A percentile compares a stretch with the other conserved stretches of the same genome.
phyloP scores from a whole-genome alignment of 2,329 filamentous ascomycete species.

The Pseudogymnoascus sp. region DNA sequence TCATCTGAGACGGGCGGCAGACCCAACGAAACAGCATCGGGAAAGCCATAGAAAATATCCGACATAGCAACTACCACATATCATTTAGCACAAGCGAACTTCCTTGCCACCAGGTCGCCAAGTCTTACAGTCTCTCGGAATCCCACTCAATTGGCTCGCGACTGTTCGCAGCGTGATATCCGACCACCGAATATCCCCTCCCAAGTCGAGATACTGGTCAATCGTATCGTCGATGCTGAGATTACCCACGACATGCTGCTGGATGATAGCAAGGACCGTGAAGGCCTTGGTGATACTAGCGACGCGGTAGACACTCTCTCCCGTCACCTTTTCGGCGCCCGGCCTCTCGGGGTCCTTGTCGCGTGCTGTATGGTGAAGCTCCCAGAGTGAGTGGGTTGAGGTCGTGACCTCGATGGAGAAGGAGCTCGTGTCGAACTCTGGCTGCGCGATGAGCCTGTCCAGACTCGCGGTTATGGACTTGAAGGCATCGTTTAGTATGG shows the following conservation, averaged over 20 bases:
- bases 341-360: not conserved
- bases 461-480: not conserved
- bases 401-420: constrained; percentile 12
- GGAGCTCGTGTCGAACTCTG: not conserved
- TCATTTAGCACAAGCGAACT: not conserved
- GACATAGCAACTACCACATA: not conserved
- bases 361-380: constrained; percentile 12
- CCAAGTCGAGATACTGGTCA: constrained; percentile 21
- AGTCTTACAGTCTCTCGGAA: constrained; percentile 25
- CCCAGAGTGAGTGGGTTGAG: constrained; percentile 5
- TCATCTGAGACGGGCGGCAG: not conserved
- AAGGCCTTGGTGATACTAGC: constrained; percentile 19
- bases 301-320: constrained; percentile 5
- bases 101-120: not conserved
- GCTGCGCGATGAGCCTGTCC: not conserved
- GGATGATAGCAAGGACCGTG: constrained; percentile 26
- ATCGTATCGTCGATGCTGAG: constrained; percentile 27
- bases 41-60: not conserved
- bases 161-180: constrained; percentile 27
- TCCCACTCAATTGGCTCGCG: constrained; percentile 26
- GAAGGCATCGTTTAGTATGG: not conserved
- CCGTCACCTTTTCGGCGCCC: not conserved
- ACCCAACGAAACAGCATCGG: not conserved
- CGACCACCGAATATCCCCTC: constrained; percentile 23
- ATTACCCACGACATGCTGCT: constrained; percentile 26